A percentile compares a stretch with the other conserved stretches of the same genome.
phyloP scores from a whole-genome alignment of 2,329 filamentous ascomycete species.

The Fusarium irregulare region DNA sequence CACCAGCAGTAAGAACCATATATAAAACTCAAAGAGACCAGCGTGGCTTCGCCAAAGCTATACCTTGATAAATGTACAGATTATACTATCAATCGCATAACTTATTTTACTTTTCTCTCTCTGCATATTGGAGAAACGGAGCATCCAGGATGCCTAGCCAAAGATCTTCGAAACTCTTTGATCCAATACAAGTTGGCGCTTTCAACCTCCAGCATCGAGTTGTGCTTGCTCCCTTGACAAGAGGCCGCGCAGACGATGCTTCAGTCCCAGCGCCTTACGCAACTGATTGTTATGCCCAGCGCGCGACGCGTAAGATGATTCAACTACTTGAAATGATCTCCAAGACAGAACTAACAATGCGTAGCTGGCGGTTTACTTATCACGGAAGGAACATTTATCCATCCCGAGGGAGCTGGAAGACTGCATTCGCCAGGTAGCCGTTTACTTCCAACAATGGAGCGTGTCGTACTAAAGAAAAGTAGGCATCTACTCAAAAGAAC shows the following conservation, averaged over 20 bases:
- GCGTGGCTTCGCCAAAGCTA: background rate
- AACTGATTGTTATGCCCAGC: conserved; percentile 61
- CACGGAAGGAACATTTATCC: conserved; percentile 58
- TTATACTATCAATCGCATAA: background rate
- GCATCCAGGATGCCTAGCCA: background rate
- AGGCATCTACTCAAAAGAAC: conserved; percentile 65
- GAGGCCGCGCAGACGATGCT: conserved; percentile 57
- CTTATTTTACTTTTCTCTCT: background rate
- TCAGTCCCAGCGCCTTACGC: conserved; percentile 40
- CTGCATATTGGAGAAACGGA: background rate
- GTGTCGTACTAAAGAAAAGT: background rate
- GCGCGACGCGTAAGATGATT: conserved; percentile 48
- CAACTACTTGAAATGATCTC: accelerated
- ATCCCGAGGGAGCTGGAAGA: conserved; percentile 48
- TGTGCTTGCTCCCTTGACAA: conserved; percentile 68
- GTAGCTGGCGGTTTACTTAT: conserved; percentile 57
- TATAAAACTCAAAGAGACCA: background rate
- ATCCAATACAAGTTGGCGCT: conserved; percentile 54
- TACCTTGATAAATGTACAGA: background rate
- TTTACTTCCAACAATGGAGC: background rate
- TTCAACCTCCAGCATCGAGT: conserved; percentile 57
- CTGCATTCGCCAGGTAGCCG: conserved; percentile 28
- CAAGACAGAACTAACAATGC: accelerated
- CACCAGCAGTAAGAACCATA: background rate
- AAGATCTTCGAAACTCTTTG: conserved; percentile 50